phyloP scores from a whole-genome alignment of 345 rosid genomes.

The Brassica juncea region DNA sequence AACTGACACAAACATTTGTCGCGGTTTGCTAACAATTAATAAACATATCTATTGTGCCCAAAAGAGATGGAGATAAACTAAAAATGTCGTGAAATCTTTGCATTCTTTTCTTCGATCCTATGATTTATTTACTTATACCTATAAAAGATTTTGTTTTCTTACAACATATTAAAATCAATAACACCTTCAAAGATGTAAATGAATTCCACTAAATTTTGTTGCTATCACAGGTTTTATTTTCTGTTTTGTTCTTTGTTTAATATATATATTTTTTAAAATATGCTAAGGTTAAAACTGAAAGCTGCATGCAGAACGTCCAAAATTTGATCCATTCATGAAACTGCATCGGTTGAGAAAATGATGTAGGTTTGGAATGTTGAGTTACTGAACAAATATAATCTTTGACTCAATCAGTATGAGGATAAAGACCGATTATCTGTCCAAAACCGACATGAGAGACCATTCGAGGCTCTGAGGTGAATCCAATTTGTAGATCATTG shows the following conservation, averaged over 20 bases:
- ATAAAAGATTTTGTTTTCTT: not conserved
- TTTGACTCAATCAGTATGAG: not conserved
- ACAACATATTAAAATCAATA: not conserved
- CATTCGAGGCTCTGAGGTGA: too few relatives aligned
- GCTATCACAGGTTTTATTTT: not conserved
- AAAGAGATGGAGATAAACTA: not conserved
- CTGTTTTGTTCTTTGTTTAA: not conserved
- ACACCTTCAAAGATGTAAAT: not conserved
- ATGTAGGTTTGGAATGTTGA: not conserved
- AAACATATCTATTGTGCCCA: not conserved
- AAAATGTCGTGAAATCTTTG: not conserved
- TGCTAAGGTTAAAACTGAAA: not conserved
- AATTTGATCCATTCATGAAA: not conserved
- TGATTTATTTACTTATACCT: not conserved
- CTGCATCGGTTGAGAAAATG: not conserved
- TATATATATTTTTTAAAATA: not conserved
- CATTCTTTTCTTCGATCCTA: not conserved
- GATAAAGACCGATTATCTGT: not conserved
- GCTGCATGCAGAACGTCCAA: not conserved
- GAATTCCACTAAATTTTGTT: not conserved
- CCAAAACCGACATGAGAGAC: too few relatives aligned
- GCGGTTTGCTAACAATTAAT: not conserved
- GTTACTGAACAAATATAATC: not conserved
- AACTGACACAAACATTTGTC: not conserved
- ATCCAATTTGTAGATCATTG: too few relatives aligned